phyloP scores from a whole-genome alignment of 805 yeast species.

The Candida cerambycidarum region DNA sequence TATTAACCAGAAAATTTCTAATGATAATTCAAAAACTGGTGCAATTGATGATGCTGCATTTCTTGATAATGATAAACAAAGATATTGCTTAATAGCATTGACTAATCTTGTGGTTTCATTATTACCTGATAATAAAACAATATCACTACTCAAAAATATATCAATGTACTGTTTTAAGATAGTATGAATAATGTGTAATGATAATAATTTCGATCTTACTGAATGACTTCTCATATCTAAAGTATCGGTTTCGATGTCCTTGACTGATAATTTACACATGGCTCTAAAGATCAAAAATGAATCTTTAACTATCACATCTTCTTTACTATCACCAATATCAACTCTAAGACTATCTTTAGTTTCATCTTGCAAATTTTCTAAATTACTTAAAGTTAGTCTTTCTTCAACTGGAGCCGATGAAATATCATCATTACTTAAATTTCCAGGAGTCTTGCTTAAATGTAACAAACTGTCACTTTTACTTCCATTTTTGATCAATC shows the following conservation, averaged over 20 bases:
- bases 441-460: conserved; percentile 18
- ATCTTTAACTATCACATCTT: conserved; percentile 77
- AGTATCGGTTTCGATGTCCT: conserved; percentile 72
- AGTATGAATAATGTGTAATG: conserved; percentile 84
- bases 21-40: conserved; percentile 86
- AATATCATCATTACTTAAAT: conserved; percentile 27
- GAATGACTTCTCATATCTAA: conserved; percentile 88
- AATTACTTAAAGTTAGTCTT: conserved; percentile 56
- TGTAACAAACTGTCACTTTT: conserved; percentile 19
- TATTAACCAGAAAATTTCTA: conserved; percentile 92
- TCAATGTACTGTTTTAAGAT: conserved; percentile 83
- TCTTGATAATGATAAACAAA: conserved; percentile 79
- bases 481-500: conserved; percentile 38
- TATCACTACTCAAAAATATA: conserved; percentile 63
- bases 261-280: conserved; percentile 89
- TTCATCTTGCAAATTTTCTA: conserved; percentile 56
- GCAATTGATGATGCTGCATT: conserved; percentile 91
- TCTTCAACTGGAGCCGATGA: conserved; percentile 17
- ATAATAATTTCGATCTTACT: conserved; percentile 84
- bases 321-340: conserved; percentile 54
- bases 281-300: conserved; percentile 92
- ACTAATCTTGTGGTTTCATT: conserved; percentile 61
- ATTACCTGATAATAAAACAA: conserved; percentile 49
- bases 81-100: conserved; percentile 78
- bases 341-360: conserved; percentile 50